Percentiles rank a stretch among this genome's conserved stretches.
phyloP scores from a whole-genome alignment of 2,329 filamentous ascomycete species.

The Clarireedia paspali region DNA sequence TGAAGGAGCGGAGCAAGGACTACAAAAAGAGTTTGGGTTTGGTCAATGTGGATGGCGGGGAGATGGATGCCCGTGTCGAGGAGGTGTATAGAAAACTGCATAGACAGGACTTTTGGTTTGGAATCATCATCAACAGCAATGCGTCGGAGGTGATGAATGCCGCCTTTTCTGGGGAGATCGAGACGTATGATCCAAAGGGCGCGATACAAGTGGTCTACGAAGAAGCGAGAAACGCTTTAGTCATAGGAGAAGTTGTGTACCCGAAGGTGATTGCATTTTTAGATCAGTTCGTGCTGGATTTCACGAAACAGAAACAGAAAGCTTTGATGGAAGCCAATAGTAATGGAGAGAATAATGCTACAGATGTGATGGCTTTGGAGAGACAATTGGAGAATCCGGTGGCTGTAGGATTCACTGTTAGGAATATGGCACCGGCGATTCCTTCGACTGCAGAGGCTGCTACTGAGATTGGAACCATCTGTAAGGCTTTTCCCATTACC shows the following conservation, averaged over 20 bases:
- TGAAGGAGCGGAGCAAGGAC: slow-evolving; percentile 2
- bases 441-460: slow-evolving; percentile 16
- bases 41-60: slow-evolving; percentile 9
- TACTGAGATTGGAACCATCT: slow-evolving; percentile 18
- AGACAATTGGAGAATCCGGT: slow-evolving; percentile 12
- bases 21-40: slow-evolving; percentile 13
- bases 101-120: slow-evolving; percentile 16
- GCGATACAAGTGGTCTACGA: slow-evolving; percentile 14
- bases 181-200: slow-evolving; percentile 10
- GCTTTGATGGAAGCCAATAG: neutral
- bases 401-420: slow-evolving; percentile 8
- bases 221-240: slow-evolving; percentile 14
- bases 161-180: slow-evolving; percentile 11
- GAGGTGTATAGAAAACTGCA: slow-evolving; percentile 9
- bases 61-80: slow-evolving; percentile 8
- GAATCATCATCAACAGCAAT: slow-evolving; percentile 13
- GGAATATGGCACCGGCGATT: slow-evolving; percentile 13
- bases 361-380: slow-evolving; percentile 8
- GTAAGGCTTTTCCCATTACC: neutral
- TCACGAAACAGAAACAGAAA: slow-evolving; percentile 14
- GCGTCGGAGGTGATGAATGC: slow-evolving; percentile 16
- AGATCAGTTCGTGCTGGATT: slow-evolving; percentile 12
- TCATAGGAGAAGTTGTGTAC: slow-evolving; percentile 11
- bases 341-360: neutral
- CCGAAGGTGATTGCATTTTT: slow-evolving; percentile 11